Evolutionary conservation across 2,329 filamentous ascomycete species (phyloP), one percentile per base, ranked within the genome.

Genomic region (Paraphaeosphaeria minitans): DNA sequence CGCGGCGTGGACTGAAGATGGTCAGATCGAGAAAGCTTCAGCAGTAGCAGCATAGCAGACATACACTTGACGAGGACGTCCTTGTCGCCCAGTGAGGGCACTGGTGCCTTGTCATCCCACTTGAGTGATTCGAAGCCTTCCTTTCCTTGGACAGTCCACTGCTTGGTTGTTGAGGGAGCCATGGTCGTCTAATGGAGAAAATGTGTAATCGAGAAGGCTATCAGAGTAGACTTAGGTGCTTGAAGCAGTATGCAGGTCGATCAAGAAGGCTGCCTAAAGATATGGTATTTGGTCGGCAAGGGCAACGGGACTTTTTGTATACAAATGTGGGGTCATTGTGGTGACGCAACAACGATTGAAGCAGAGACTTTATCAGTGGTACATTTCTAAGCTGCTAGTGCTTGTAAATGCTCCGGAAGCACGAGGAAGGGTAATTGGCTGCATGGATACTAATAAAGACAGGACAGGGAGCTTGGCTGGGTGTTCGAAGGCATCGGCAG

Each of bases 21-120:
- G 37, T 62, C 58, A 63, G 56, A 43, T 37, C 16, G 35, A n/a
- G n/a, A 31, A 12, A 31, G 29, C 29, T 14, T 12, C 19, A 22
- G 8, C 10, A 24, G 45, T 33, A 39, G 29, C 13, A 16, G 27
- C 16, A 43, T 35, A 8, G 8, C 1, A 19, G 27, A 13, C 73
- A 54, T 70, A 81, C 80, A 81, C 75, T 89, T 89, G 66, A 93
- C 86, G 35, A 93, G 82, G 6, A 92, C 89, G 27, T 93, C 87
- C 61, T 85, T 84, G 55, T 92, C 89, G 48, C 89, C 89, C 1
- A 89, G 70, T 63, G 85, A 77, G 14, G 88, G 87, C 2, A 91
- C 69, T 0, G 82, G 68, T 0, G 77, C 81, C 41, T 78, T 75
- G 49, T 82, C 79, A 52, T 86, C 81, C 59, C 82, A 77, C 66